Base-by-base conservation (phyloP, 2,329 filamentous ascomycete species). In the Dryadomyces quercivorus region DNA sequence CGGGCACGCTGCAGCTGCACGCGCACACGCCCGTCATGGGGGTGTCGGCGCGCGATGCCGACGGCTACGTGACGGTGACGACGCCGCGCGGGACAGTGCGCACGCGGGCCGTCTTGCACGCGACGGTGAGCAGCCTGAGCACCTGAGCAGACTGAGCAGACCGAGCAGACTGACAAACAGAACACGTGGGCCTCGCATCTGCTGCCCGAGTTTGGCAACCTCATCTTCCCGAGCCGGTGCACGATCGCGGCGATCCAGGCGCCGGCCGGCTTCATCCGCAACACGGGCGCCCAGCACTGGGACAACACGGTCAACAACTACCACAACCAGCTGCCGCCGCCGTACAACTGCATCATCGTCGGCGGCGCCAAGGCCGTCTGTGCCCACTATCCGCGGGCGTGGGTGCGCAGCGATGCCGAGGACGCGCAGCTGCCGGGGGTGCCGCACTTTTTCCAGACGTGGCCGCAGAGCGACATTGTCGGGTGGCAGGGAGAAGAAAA, bases 161-260 rank as follows among this genome's bases (percentile, higher is more conserved):
- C n/a, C n/a, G n/a, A n/a, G n/a, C n/a, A n/a, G n/a, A n/a, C n/a
- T n/a, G n/a, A n/a, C n/a, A n/a, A n/a, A n/a, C 90, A 86, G 0
- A 95, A 95, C 63, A 89, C 75, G 2, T 93, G 94, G 66, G 92
- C 88, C 0, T 87, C 87, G 0, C 76, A 83, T 56, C 73, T 95
- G 2, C 70, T 91, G 1, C 86, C 87, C 0, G 65, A 71, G 42
- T 85, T 92, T 61, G 72, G 77, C 5, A 78, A 82, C 59, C 73
- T 89, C 10, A 85, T 95, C 58, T 79, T 89, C 1, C 90, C 90
- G 0, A 63, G 81, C 89, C 71, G 78, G 76, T 51, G 78, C 84
- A 1, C 73, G 90, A 21, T 61, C 74, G 3, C 84, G 84, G 5
- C 80, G 82, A 0, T 58, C 61, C 20, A 64, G 64, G 22, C 52